These are phyloP conservation scores for Claviceps humidiphila DNA, from an alignment of 2,329 filamentous ascomycete species.

Conservation along the genomic window DNA sequence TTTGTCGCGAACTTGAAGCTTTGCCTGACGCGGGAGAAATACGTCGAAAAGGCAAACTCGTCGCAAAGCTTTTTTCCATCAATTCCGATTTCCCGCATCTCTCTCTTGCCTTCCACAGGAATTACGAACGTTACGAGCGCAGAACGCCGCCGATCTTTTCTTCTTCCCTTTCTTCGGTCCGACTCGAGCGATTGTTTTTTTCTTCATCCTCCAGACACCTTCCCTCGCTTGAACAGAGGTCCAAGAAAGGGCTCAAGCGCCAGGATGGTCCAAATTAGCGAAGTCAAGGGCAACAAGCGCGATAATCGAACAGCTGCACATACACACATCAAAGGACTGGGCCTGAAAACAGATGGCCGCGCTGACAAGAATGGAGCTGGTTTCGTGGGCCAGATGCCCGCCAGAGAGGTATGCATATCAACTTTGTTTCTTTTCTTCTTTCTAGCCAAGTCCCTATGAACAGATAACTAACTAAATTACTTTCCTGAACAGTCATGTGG, in stretches of 20 bases:
- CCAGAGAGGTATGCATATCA: slow-evolving; percentile 59
- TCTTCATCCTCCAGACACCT: neutral
- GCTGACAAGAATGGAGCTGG: slow-evolving; percentile 69
- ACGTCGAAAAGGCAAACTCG: neutral
- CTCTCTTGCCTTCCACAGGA: neutral
- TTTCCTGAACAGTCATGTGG: slow-evolving; percentile 61
- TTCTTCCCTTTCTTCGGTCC: neutral
- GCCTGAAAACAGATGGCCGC: slow-evolving; percentile 71
- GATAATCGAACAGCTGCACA: slow-evolving; percentile 94
- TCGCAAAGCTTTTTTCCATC: neutral
- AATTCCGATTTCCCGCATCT: neutral
- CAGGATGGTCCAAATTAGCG: slow-evolving; percentile 78
- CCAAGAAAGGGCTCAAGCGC: slow-evolving; percentile 14
- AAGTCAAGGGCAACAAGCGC: slow-evolving; percentile 87
- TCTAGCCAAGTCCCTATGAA: slow-evolving; percentile 4
- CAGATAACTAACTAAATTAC: neutral
- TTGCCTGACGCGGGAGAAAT: neutral
- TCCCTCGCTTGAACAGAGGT: neutral
- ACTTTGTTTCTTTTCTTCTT: neutral
- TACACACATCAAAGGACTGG: slow-evolving; percentile 94
- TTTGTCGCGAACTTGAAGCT: neutral
- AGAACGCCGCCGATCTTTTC: neutral
- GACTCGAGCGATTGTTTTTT: neutral
- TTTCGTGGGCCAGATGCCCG: slow-evolving; percentile 78
- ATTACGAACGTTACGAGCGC: neutral